Evolutionary conservation across 352 stramenopile species (phyloP).

Genomic region (Pythium monospermum): DNA sequence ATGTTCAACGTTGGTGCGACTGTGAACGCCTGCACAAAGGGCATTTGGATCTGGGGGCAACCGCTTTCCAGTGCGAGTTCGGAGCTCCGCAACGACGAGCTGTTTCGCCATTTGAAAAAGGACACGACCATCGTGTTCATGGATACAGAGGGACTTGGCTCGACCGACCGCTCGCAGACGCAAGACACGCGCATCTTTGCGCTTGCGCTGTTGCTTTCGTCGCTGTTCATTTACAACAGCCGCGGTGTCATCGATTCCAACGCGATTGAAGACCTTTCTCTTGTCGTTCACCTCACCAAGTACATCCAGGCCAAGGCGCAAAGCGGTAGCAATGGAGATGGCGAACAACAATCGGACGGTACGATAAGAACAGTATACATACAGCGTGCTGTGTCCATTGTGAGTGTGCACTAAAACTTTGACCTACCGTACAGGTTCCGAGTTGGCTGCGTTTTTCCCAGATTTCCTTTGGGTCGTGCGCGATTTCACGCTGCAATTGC

Average conservation of each 20-base stretch:
- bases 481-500: slow-evolving; percentile 84
- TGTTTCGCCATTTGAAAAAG: too few relatives aligned
- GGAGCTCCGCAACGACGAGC: slow-evolving; percentile 58
- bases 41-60: slow-evolving; percentile 84
- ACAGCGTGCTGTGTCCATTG: too few relatives aligned
- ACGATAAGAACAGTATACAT: too few relatives aligned
- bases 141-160: slow-evolving; percentile 84
- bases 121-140: slow-evolving; percentile 79
- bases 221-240: slow-evolving; percentile 87
- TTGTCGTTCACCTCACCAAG: slow-evolving; percentile 86
- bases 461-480: slow-evolving; percentile 87
- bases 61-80: slow-evolving; percentile 59
- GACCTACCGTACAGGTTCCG: too few relatives aligned
- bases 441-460: slow-evolving; percentile 85
- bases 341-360: too few relatives aligned
- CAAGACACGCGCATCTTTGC: slow-evolving; percentile 88
- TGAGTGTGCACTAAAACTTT: too few relatives aligned
- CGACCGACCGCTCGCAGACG: slow-evolving; percentile 76
- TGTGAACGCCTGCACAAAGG: slow-evolving; percentile 79
- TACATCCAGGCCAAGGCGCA: slow-evolving; percentile 76
- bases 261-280: slow-evolving; percentile 75
- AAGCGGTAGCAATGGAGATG: slow-evolving; percentile 25
- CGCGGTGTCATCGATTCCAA: slow-evolving; percentile 83
- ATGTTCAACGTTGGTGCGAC: slow-evolving; percentile 80
- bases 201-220: slow-evolving; percentile 79